phyloP scores from a whole-genome alignment of 257 asterid species.

The Solanum bukasovii region DNA sequence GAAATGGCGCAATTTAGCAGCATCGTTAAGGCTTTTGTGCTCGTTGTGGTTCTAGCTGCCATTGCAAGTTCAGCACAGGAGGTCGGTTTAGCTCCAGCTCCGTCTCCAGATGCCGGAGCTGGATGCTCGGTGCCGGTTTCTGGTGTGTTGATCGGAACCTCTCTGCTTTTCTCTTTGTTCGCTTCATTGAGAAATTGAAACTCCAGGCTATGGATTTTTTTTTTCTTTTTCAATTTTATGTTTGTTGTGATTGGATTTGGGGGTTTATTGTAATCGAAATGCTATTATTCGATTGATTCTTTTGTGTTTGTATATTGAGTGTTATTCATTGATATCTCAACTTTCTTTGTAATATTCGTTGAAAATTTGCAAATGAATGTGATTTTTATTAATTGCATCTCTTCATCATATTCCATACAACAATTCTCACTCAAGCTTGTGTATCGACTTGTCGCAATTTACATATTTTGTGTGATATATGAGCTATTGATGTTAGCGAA shows the following conservation, averaged over 20 bases:
- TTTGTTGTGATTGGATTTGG: neutral
- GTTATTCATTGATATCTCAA: neutral
- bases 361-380: neutral
- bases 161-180: neutral
- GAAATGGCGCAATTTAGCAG: slow-evolving; percentile 40
- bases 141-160: neutral
- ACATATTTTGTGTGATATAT: too few species aligned
- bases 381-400: neutral
- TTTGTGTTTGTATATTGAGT: neutral
- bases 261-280: neutral
- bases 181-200: neutral
- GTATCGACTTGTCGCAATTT: too few species aligned
- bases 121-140: neutral
- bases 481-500: too few species aligned
- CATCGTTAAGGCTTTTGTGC: slow-evolving; percentile 11
- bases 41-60: slow-evolving; percentile 17
- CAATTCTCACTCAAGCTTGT: neutral
- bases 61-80: slow-evolving; percentile 32
- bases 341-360: neutral
- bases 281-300: neutral
- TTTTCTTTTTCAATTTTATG: neutral
- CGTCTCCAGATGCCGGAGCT: neutral
- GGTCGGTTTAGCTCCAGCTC: neutral
- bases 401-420: neutral
- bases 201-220: neutral